Base-by-base conservation (phyloP, 805 yeast genomes). In the Candida maesae region DNA sequence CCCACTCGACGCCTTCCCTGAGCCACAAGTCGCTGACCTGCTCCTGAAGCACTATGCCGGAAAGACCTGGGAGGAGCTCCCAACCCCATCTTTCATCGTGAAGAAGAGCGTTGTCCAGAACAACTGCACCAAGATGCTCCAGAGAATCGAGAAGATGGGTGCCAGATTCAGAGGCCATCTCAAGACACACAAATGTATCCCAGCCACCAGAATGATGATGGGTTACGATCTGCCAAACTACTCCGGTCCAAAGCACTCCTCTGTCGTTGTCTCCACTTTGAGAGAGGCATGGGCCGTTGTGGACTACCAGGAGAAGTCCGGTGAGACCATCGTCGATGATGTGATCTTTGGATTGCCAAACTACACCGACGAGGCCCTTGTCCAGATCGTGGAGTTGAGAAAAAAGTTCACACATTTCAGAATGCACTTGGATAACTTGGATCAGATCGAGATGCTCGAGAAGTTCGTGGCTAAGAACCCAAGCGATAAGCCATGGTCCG, bases 181-280 rank as follows among this genome's bases (percentile, higher is more conserved):
- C 17, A 84, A 84, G 59, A 85, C 93, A 0, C 89, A 82, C 58
- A 84, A 85, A 58, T 73, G 84, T 1, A 48, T 67, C 9, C 83
- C 79, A 49, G 89, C 85, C 6, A 65, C 79, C 3, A 51, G 59
- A 17, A 57, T 73, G 31, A 84, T 81, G 60, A 56, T 81, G 55
- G 81, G 76, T 2, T 52, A 66, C 35, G 72, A 70, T 5, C 43
- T 60, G 18, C 52, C 58, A 11, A 36, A 50, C 11, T 52, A 52
- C 36, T 40, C 52, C 3, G 64, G 68, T 1, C 42, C 36, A n/a
- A 61, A 56, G 24, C 68, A 78, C 15, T 65, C 67, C 36, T 67
- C 72, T 34, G 69, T 83, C 20, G 78, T 84, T 4, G 85, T 83
- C 2, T 81, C 89, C 2, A 85, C 93, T 1, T 52, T 83, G 31